Evolutionary conservation across 2,329 filamentous ascomycete genomes (phyloP).

Genomic region (Sclerotinia borealis): DNA sequence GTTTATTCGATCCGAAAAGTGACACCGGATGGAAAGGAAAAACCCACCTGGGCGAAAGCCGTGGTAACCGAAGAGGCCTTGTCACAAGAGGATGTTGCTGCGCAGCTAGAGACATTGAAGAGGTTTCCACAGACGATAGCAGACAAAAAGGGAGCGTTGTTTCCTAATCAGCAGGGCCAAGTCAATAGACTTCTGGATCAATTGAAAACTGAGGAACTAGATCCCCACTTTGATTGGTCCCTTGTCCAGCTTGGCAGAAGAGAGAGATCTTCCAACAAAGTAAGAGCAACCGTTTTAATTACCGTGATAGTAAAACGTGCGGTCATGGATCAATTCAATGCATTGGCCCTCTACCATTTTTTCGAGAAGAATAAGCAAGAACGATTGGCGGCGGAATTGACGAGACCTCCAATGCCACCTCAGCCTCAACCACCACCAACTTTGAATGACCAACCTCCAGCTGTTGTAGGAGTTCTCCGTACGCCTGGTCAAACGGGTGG

Average conservation of each 20-base stretch:
- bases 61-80: constrained; percentile 24
- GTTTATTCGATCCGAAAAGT: constrained; percentile 26
- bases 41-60: constrained; percentile 27
- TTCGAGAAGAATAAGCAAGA: constrained; percentile 21
- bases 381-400: constrained; percentile 10
- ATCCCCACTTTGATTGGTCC: constrained; percentile 28
- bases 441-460: neutral
- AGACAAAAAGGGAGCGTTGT: constrained; percentile 28
- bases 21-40: constrained; percentile 19
- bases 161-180: constrained; percentile 26
- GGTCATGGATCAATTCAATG: constrained; percentile 18
- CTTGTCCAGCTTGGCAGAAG: constrained; percentile 27
- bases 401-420: constrained; percentile 11
- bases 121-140: constrained; percentile 22
- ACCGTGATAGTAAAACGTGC: constrained; percentile 27
- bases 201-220: constrained; percentile 21
- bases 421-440: constrained; percentile 1
- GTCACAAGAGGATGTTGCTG: constrained; percentile 26
- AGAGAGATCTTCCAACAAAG: constrained; percentile 12
- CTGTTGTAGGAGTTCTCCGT: neutral
- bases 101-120: constrained; percentile 26
- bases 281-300: constrained; percentile 26
- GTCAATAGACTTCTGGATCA: constrained; percentile 28
- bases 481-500: neutral
- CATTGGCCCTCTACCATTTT: constrained; percentile 18